Percentiles rank a stretch among this genome's conserved stretches.
These are phyloP conservation scores for Croton laevigatus DNA, from an alignment of 441 rosid genomes.

Conservation along the genomic window DNA sequence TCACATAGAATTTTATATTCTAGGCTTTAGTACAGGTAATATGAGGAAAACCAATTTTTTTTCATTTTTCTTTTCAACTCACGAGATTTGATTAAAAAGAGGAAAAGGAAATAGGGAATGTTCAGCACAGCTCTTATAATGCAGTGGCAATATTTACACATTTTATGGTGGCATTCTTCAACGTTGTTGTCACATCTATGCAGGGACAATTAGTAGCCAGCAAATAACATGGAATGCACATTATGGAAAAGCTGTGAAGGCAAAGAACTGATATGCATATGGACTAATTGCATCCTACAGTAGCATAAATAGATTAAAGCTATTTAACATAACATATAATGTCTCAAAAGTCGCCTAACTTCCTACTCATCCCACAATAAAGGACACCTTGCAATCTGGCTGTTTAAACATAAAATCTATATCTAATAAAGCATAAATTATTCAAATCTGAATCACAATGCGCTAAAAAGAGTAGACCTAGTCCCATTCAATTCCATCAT, in stretches of 20 bases:
- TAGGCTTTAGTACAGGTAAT: background rate
- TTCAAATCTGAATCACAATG: background rate
- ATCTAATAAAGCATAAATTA: background rate
- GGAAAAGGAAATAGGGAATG: background rate
- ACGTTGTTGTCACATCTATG: background rate
- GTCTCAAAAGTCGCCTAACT: background rate
- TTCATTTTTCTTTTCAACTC: background rate
- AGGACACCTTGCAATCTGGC: background rate
- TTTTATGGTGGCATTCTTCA: background rate
- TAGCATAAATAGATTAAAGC: background rate
- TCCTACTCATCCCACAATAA: background rate
- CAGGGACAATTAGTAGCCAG: slow-evolving; percentile 2
- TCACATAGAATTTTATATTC: slow-evolving; percentile 17
- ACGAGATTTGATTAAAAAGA: background rate
- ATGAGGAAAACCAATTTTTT: background rate
- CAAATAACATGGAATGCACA: background rate
- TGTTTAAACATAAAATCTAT: background rate
- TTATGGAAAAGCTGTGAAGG: background rate
- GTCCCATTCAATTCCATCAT: background rate
- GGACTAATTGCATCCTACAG: background rate
- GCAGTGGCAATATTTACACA: background rate
- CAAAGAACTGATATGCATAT: background rate
- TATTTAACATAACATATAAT: background rate
- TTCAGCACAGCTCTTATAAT: background rate
- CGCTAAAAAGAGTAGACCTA: background rate